Evolutionary conservation across 2,329 filamentous ascomycete genomes (phyloP).

Genomic region (Ophiostoma tasmaniense): DNA sequence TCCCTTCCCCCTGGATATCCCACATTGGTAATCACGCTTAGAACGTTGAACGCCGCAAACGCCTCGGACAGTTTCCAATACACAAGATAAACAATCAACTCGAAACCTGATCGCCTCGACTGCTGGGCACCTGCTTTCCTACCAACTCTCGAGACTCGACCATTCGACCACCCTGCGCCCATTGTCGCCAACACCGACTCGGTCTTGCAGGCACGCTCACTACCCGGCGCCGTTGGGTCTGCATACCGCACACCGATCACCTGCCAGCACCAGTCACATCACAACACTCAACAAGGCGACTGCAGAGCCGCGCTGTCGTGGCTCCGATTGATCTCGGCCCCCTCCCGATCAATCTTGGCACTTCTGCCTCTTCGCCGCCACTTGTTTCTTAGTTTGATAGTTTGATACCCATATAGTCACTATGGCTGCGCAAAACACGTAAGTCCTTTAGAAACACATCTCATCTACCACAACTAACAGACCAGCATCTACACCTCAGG

Average conservation of each 20-base stretch:
- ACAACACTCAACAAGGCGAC: slow-evolving; percentile 2
- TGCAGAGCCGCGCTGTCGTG: slow-evolving; percentile 8
- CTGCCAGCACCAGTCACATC: neutral
- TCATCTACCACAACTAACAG: neutral
- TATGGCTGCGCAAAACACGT: slow-evolving; percentile 8
- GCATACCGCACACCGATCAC: slow-evolving; percentile 1
- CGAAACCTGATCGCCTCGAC: neutral
- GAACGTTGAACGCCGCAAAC: neutral
- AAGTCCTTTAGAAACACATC: neutral
- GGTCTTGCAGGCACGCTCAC: neutral
- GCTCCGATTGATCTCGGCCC: slow-evolving; percentile 5
- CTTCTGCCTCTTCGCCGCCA: neutral
- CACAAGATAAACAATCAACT: neutral
- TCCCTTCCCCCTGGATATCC: neutral
- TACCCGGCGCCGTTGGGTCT: neutral
- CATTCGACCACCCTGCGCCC: neutral
- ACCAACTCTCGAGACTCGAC: neutral
- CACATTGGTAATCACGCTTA: slow-evolving; percentile 2
- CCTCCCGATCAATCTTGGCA: neutral
- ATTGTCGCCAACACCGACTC: neutral
- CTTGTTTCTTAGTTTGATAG: neutral
- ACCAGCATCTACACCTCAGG: slow-evolving; percentile 49
- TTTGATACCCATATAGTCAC: neutral
- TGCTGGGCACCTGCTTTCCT: neutral
- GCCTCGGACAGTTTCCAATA: neutral